These are phyloP conservation scores for Candida khao-thaluensis DNA, from an alignment of 805 yeast genomes.

Conservation along the genomic window DNA sequence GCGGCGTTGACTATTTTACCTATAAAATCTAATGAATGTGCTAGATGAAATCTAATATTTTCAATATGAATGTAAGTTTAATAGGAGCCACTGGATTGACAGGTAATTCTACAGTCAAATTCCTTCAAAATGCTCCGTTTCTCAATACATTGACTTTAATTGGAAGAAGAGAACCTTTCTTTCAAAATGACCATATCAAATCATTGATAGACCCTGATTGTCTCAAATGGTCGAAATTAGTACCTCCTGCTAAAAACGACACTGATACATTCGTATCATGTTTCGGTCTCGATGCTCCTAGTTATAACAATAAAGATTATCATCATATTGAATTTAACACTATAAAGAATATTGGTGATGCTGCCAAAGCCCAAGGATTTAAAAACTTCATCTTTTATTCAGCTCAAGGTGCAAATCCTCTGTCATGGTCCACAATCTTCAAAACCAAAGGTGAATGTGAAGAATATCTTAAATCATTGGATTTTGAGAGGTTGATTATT, in stretches of 20 bases:
- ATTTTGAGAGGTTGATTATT: slow-evolving; percentile 69
- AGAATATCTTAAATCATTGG: slow-evolving; percentile 57
- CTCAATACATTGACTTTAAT: slow-evolving; percentile 47
- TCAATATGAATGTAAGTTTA: slow-evolving; percentile 17
- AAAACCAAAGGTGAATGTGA: slow-evolving; percentile 77
- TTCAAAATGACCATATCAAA: slow-evolving; percentile 29
- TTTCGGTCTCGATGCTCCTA: slow-evolving; percentile 64
- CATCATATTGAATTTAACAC: slow-evolving; percentile 70
- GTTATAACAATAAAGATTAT: slow-evolving; percentile 68
- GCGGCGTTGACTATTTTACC: neutral
- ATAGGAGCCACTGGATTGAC: slow-evolving; percentile 80
- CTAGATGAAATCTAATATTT: too few species aligned
- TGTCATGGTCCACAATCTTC: slow-evolving; percentile 57
- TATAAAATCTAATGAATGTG: neutral
- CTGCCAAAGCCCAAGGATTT: slow-evolving; percentile 70
- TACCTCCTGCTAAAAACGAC: slow-evolving; percentile 20
- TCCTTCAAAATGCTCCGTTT: slow-evolving; percentile 34
- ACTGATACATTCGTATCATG: slow-evolving; percentile 54
- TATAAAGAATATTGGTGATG: slow-evolving; percentile 64
- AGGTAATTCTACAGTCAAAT: slow-evolving; percentile 56
- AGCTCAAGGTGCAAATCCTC: slow-evolving; percentile 57
- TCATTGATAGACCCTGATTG: slow-evolving; percentile 43
- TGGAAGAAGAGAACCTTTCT: slow-evolving; percentile 46
- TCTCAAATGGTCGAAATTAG: slow-evolving; percentile 48
- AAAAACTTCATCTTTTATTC: slow-evolving; percentile 68